Evolutionary conservation across 495 filamentous ascomycete species (phyloP), one percentile per base, ranked within the genome.

Genomic region (Lophium mytilinum): DNA sequence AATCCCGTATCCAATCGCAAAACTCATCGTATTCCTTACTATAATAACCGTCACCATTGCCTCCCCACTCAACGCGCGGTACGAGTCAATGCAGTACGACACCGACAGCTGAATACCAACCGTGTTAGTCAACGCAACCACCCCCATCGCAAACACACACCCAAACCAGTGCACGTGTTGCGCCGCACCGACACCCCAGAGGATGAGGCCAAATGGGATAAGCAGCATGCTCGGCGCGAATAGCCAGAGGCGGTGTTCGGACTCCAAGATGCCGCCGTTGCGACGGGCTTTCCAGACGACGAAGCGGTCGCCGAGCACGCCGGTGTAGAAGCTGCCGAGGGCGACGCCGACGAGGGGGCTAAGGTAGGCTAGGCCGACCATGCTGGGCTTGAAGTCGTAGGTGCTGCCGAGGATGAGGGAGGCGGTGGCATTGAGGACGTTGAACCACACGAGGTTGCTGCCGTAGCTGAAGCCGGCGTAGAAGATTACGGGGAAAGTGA

Each of bases 151-250:
- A 30, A 86, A 76, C 1, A 85, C 69, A 4, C 83, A 71, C 3
- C 83, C 83, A 51, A 67, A 61, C 69, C 69, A 72, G 43, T 70
- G 66, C 11, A 71, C 55, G 8, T 45, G 33, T n/a, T 69, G 78
- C 0, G 82, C 82, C 8, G 83, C 81, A 10, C 83, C 83, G 5
- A 86, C 81, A n/a, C 84, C 83, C 82, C 83, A 88, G 0, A 87
- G 75, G 5, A 87, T 73, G 0, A 85, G 66, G 0, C 80, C 80
- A 0, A 68, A 70, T 0, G 83, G 83, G 3, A 84, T 74, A 9
- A 81, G 67, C 24, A 86, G 18, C 0, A 83, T 55, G 34, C 78
- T 79, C 6, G 76, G 67, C 21, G 41, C 14, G 41, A 45, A 84
- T 0, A 83, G 78, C 81, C 82, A 86, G 1, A 85, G 73, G n/a